Conservation (phyloP, 352 stramenopile species). For the Phytophthora boehmeriae region DNA sequence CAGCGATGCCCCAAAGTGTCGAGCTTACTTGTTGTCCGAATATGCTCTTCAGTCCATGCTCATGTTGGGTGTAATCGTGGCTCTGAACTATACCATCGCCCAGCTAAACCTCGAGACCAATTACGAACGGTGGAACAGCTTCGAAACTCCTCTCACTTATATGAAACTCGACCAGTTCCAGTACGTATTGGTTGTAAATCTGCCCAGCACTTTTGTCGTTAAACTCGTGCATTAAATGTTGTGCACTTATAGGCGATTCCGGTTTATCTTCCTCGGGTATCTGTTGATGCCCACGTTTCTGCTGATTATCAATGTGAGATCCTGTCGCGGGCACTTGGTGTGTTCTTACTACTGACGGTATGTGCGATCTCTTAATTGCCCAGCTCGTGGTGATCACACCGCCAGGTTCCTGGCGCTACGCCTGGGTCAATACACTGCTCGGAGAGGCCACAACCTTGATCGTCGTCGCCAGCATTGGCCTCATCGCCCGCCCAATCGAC, state of each 20-base stretch:
- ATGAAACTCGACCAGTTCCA: conserved; percentile 79
- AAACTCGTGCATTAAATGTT: neutral
- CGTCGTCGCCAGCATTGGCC: conserved; percentile 45
- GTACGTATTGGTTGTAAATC: conserved; percentile 27
- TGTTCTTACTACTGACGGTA: neutral
- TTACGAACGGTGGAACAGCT: conserved; percentile 63
- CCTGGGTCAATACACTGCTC: conserved; percentile 64
- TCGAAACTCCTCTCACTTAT: conserved; percentile 62
- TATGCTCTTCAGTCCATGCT: conserved; percentile 71
- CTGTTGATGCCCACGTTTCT: conserved; percentile 60
- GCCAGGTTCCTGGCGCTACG: conserved; percentile 59
- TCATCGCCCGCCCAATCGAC: conserved; percentile 58
- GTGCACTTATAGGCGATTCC: conserved; percentile 45
- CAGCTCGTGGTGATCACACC: conserved; percentile 66
- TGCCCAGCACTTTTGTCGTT: neutral
- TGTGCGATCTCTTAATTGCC: neutral
- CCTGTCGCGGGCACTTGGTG: too few relatives aligned
- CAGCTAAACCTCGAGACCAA: conserved; percentile 53
- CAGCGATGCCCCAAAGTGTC: conserved; percentile 48
- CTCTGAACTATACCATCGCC: conserved; percentile 73
- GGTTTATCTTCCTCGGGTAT: conserved; percentile 60
- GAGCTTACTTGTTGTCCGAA: conserved; percentile 66
- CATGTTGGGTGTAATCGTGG: conserved; percentile 66
- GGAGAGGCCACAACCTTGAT: conserved; percentile 49
- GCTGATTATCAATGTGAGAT: conserved; percentile 58